Percentiles rank a stretch among this genome's conserved stretches.
These are phyloP conservation scores for Plasmopara viticola DNA, from an alignment of 352 stramenopile species.

Conservation along the genomic window DNA sequence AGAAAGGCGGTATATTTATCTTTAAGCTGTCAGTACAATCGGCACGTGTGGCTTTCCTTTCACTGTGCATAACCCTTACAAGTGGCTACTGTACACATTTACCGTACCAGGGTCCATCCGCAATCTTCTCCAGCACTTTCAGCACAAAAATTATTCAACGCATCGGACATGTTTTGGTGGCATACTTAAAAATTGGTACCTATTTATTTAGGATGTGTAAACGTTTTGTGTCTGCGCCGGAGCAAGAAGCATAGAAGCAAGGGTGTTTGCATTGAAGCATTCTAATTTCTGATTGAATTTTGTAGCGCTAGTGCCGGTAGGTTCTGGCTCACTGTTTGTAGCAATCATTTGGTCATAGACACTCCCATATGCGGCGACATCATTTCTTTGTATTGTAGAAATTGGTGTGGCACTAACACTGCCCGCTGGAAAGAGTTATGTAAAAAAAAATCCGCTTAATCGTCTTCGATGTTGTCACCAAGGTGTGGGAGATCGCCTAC, in stretches of 20 bases:
- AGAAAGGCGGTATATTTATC: conserved; percentile 68
- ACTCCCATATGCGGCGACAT: conserved; percentile 54
- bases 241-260: conserved; percentile 38
- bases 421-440: conserved; percentile 17
- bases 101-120: conserved; percentile 38
- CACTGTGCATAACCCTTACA: conserved; percentile 45
- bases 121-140: conserved; percentile 60
- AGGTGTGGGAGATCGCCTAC: conserved; percentile 33
- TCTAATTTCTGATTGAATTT: conserved; percentile 56
- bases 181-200: no score
- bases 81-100: conserved; percentile 53
- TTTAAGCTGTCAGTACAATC: conserved; percentile 35
- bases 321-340: conserved; percentile 53
- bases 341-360: conserved; percentile 37
- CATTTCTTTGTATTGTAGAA: conserved; percentile 40
- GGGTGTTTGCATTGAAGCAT: conserved; percentile 67
- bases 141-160: conserved; percentile 28
- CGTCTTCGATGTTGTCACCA: conserved; percentile 33
- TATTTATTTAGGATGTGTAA: not conserved
- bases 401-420: conserved; percentile 46
- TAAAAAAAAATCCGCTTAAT: conserved; percentile 8
- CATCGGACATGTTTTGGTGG: conserved; percentile 35
- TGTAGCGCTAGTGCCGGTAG: conserved; percentile 46
- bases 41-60: conserved; percentile 34
- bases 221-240: not conserved